Percentiles rank a stretch among this genome's conserved stretches.
Conservation (phyloP, 805 yeast genomes). For the Spathaspora arborariae region DNA sequence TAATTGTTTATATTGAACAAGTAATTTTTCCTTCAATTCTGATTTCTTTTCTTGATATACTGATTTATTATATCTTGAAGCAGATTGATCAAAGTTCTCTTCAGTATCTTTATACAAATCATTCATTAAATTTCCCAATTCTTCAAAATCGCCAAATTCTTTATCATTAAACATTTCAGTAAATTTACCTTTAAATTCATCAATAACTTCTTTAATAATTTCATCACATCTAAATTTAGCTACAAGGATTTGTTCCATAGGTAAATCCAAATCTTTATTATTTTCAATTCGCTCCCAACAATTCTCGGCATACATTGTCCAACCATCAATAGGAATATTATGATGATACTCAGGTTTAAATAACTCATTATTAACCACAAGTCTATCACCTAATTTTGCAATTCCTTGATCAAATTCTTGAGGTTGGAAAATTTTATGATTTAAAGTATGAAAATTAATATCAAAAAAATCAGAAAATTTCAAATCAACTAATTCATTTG, state of each 20-base stretch:
- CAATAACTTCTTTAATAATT: constrained; percentile 46
- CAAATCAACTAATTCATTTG: constrained; percentile 54
- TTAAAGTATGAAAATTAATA: constrained; percentile 71
- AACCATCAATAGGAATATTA: constrained; percentile 88
- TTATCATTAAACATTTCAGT: constrained; percentile 11
- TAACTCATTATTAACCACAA: constrained; percentile 40
- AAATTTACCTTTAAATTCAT: constrained; percentile 23
- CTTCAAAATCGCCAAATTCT: constrained; percentile 33
- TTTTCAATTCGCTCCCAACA: constrained; percentile 93
- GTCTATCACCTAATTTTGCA: constrained; percentile 57
- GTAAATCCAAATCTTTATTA: constrained; percentile 91
- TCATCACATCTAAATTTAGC: constrained; percentile 95
- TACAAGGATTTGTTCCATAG: constrained; percentile 93
- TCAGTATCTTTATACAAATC: constrained; percentile 46
- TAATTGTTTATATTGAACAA: constrained; percentile 28
- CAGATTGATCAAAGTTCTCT: constrained; percentile 59
- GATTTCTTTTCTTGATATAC: constrained; percentile 66
- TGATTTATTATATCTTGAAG: constrained; percentile 65
- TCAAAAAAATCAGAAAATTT: constrained; percentile 77
- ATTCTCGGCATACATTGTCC: constrained; percentile 86
- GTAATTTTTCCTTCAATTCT: constrained; percentile 43
- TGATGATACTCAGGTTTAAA: constrained; percentile 77
- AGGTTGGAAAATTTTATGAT: constrained; percentile 81
- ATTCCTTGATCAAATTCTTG: constrained; percentile 66
- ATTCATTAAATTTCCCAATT: constrained; percentile 42